Base-by-base conservation (phyloP, 441 rosid genomes). In the Pelargonium citronellum region DNA sequence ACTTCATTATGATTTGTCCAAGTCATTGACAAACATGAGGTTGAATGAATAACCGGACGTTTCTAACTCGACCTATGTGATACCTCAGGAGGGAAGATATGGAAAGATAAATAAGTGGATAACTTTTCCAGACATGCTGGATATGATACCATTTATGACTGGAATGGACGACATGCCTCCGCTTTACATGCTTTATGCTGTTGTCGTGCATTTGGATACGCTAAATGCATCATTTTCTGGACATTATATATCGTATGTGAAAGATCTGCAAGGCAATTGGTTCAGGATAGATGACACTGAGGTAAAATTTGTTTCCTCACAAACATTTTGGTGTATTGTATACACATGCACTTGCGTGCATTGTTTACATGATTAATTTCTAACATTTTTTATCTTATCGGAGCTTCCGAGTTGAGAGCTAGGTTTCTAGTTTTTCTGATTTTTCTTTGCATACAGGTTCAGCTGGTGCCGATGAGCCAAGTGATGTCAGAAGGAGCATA, bases 401-500 rank as follows among this genome's bases (percentile, higher is more conserved):
- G 53, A 12, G 53, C 16, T 12, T 12, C 41, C 39, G 3, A 0
- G 39, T 34, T 34, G 39, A 34, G 30, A 27, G 30, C 30, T 27
- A 27, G 30, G 30, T 27, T 27, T 27, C 30, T 27, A 27, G 30
- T 27, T 30, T 7, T 68, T 44, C 17, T 57, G 66, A 67, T 63
- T 30, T 7, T 69, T 16, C 47, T 72, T 73, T 55, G 63, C 69
- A 55, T 57, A 69, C 84, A 91, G 97, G 88, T 89, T 69, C 86
- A 75, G 79, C 87, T 78, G 22, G 95, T 91, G 71, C 80, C 89
- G 51, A 81, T 81, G 83, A 82, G 86, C 80, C 92, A 89, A 76
- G 97, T 91, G 79, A 91, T 91, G 97, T 91, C 92, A 5, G 97
- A 91, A 80, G 97, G 90, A 76, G 97, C 95, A 68, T 91, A 91